Conservation (phyloP, 805 yeast genomes). For the Sugiyamaella smithiae region DNA sequence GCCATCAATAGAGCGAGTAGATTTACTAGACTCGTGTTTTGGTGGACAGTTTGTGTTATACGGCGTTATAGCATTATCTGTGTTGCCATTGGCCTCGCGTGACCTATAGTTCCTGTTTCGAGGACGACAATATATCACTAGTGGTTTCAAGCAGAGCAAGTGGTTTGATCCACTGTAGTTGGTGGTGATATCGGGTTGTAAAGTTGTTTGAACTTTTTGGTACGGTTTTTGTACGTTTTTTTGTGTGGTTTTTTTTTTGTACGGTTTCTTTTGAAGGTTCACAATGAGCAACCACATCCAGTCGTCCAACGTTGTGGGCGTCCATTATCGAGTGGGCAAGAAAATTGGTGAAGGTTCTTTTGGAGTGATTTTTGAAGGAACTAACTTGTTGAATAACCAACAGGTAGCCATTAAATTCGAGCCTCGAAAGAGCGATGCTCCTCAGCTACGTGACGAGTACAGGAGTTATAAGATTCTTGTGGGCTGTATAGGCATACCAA, state of each 20-base stretch:
- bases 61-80: too few species aligned
- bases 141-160: too few species aligned
- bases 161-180: too few species aligned
- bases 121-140: too few species aligned
- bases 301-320: conserved; percentile 73
- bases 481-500: conserved; percentile 84
- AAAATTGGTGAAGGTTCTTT: conserved; percentile 98
- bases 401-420: conserved; percentile 95
- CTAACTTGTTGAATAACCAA: conserved; percentile 83
- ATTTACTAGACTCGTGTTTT: background rate
- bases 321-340: conserved; percentile 94
- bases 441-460: conserved; percentile 94
- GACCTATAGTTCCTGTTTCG: too few species aligned
- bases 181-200: too few species aligned
- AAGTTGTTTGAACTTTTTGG: too few species aligned
- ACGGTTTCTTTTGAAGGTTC: background rate
- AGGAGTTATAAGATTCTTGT: conserved; percentile 86
- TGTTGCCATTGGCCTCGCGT: too few species aligned
- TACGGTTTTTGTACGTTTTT: background rate
- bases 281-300: conserved; percentile 30
- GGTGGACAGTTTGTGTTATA: too few species aligned
- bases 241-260: background rate
- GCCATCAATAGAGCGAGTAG: background rate
- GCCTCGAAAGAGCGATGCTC: conserved; percentile 95
- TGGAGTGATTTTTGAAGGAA: conserved; percentile 96